Conservation (phyloP, 2,329 filamentous ascomycete genomes). For the Chaetomium globosum region DNA sequence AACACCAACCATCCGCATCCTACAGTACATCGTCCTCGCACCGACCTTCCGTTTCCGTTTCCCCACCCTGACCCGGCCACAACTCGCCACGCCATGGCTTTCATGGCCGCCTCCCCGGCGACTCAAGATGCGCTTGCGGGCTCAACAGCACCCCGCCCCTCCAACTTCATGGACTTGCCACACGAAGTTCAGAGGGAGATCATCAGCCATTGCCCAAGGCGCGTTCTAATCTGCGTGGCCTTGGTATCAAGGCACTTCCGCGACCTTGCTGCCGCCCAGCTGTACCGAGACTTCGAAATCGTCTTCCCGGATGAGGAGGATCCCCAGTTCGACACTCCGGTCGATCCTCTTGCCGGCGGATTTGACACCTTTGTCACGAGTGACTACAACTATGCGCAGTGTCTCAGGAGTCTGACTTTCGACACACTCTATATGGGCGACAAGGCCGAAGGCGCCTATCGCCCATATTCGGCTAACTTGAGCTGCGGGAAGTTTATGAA, state of each 20-base stretch:
- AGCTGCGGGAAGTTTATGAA: constrained; percentile 67
- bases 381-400: constrained; percentile 64
- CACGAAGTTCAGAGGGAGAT: constrained; percentile 55
- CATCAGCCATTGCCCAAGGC: constrained; percentile 51
- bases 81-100: neutral
- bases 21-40: neutral
- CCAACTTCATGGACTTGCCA: constrained; percentile 48
- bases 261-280: constrained; percentile 58
- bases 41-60: neutral
- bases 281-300: constrained; percentile 64
- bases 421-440: constrained; percentile 57
- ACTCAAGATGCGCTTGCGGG: constrained; percentile 17
- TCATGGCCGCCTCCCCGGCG: constrained; percentile 44
- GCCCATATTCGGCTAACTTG: constrained; percentile 56
- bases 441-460: constrained; percentile 58
- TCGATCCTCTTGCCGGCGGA: constrained; percentile 60
- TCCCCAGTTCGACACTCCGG: constrained; percentile 53
- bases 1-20: neutral
- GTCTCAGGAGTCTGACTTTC: constrained; percentile 59
- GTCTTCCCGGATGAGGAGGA: constrained; percentile 64
- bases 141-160: constrained; percentile 7
- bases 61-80: neutral
- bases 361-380: constrained; percentile 65
- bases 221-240: constrained; percentile 59
- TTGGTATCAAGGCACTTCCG: constrained; percentile 62